Evolutionary conservation across 2,329 filamentous ascomycete genomes (phyloP), one percentile per base, ranked within the genome.

Genomic region (Tolypocladium endophyticum): DNA sequence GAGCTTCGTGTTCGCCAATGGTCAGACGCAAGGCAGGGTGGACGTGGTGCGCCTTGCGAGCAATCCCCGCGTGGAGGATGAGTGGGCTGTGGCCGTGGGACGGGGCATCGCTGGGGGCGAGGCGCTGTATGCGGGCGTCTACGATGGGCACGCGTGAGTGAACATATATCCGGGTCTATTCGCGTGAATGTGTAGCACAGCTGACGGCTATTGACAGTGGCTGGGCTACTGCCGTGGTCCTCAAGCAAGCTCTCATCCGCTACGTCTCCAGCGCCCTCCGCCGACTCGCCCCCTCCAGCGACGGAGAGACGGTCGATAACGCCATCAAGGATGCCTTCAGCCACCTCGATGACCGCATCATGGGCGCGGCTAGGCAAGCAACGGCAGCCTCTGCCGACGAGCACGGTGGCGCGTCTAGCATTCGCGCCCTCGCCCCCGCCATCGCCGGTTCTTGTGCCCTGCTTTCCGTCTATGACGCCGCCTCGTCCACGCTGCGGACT

Each of bases 391-490:
- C 65, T 0, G 66, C 62, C 58, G 58, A 62, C 63, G 67, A 67
- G 59, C 66, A 70, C 63, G 62, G 72, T 59, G 62, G 66, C 6
- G 64, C 69, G 1, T 63, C 68, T 23, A 69, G 64, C 53, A 62
- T 72, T 33, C 58, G 67, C 1, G 70, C 70, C 16, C 63, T 80
- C 5, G 67, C 73, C 5, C 69, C 76, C 1, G 71, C 74, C 4
- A 67, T 72, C 33, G 70, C 75, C 1, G 86, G 86, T 6, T 87
- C 84, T 4, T 88, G 85, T 63, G 86, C 86, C 14, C 73, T 88
- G 1, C 74, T 89, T 1, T 78, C 85, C 0, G 71, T 87, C 1
- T 88, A 83, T 66, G 85, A 90, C 62, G 77, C 83, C 0, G 60
- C 65, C 0, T 74, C 75, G 1, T 75, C 76, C 6, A 81, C 74